Evolutionary conservation across 768 basidiomycete genomes (phyloP).

Genomic region (Calocera viscosa): DNA sequence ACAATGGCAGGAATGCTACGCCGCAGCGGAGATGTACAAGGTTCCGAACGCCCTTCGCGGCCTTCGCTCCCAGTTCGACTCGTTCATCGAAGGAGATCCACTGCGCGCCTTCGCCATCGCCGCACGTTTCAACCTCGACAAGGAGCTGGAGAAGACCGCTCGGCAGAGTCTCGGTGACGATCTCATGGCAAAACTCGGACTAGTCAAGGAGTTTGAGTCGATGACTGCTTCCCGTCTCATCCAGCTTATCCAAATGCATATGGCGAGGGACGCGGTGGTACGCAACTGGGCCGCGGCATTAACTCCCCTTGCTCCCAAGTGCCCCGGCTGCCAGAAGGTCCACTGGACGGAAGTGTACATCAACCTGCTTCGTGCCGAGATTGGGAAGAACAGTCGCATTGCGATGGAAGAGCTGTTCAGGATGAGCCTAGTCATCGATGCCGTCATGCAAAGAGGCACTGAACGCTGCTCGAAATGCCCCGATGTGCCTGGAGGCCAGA

Average conservation of each 20-base stretch:
- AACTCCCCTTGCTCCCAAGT: neutral
- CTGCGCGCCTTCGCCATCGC: neutral
- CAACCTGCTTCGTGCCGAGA: neutral
- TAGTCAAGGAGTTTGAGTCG: neutral
- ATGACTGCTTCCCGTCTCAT: neutral
- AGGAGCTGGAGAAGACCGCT: neutral
- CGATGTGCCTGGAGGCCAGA: neutral
- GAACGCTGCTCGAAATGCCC: neutral
- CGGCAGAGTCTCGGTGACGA: neutral
- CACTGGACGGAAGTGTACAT: neutral
- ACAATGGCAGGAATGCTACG: neutral
- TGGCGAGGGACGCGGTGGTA: neutral
- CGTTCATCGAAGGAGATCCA: neutral
- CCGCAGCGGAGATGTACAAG: neutral
- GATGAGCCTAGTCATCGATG: neutral
- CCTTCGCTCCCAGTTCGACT: neutral
- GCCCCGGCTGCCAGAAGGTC: neutral
- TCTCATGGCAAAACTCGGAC: neutral
- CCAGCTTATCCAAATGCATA: neutral
- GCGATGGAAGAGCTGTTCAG: neutral
- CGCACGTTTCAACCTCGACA: neutral
- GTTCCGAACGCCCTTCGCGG: neutral
- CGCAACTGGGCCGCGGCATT: neutral
- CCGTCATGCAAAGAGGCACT: neutral
- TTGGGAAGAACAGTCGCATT: neutral